phyloP scores from a whole-genome alignment of 2,329 filamentous ascomycete species.

The Fusarium dimerum region DNA sequence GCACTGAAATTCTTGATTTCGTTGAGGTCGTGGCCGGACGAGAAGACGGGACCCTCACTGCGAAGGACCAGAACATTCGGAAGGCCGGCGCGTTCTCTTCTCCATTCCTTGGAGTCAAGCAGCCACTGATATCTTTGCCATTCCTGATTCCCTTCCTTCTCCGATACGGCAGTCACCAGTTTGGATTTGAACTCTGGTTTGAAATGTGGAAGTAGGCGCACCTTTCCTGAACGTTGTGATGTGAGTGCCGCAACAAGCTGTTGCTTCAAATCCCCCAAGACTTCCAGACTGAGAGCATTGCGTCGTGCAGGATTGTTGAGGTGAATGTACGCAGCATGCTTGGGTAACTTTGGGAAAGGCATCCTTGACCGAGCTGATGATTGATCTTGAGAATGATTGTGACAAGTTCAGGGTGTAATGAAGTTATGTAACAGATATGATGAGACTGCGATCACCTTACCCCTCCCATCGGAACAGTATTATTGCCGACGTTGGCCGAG shows the following conservation, averaged over 20 bases:
- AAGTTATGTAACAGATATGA: neutral
- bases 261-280: conserved; percentile 19
- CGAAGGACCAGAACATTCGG: conserved; percentile 25
- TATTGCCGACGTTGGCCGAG: neutral
- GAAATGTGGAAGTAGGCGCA: conserved; percentile 19
- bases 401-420: neutral
- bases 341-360: conserved; percentile 21
- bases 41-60: conserved; percentile 26
- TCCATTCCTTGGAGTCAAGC: conserved; percentile 21
- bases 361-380: conserved; percentile 3
- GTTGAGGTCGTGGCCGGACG: conserved; percentile 26
- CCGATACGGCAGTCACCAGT: conserved; percentile 3
- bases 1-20: conserved; percentile 11
- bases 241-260: conserved; percentile 19
- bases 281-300: conserved; percentile 23
- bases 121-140: conserved; percentile 25
- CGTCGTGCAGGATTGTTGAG: conserved; percentile 21
- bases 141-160: neutral
- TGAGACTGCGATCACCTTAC: neutral
- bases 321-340: conserved; percentile 16
- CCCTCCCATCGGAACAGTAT: neutral
- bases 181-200: conserved; percentile 2
- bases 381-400: neutral
- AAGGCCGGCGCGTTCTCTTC: conserved; percentile 16
- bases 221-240: conserved; percentile 6